These are phyloP conservation scores for Hydrangea macrophylla DNA, from an alignment of 148 eudicot genomes.

Conservation along the genomic window DNA sequence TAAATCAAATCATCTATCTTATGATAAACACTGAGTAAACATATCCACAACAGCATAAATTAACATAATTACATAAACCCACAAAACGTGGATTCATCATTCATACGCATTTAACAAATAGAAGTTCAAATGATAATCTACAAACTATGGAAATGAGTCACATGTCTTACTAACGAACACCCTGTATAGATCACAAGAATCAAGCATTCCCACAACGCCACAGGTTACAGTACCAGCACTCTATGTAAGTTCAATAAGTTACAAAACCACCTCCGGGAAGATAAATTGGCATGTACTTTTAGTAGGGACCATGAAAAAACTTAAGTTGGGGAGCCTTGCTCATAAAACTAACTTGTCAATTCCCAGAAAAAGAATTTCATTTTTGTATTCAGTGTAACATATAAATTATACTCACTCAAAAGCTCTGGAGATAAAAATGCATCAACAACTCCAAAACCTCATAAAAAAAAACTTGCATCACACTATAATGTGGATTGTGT, in stretches of 20 bases:
- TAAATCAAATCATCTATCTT: slow-evolving; percentile 3
- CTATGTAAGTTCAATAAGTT: neutral
- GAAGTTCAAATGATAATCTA: neutral
- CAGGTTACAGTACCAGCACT: neutral
- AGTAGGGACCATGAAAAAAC: neutral
- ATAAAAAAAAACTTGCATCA: no score
- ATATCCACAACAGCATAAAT: neutral
- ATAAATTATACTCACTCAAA: no score
- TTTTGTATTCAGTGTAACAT: no score
- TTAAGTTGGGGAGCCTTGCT: no score
- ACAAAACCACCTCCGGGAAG: neutral
- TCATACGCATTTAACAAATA: no score
- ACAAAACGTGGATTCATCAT: neutral
- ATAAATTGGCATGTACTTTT: neutral
- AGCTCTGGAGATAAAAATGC: no score
- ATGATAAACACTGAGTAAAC: neutral
- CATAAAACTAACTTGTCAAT: no score
- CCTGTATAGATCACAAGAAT: neutral
- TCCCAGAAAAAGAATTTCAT: no score
- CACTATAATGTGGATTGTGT: no score
- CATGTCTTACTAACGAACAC: no score
- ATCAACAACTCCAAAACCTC: no score
- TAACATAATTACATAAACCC: neutral
- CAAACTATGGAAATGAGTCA: neutral
- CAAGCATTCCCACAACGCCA: neutral